Evolutionary conservation across 495 filamentous ascomycete genomes (phyloP).

Genomic region (Penicillium samsonianum): DNA sequence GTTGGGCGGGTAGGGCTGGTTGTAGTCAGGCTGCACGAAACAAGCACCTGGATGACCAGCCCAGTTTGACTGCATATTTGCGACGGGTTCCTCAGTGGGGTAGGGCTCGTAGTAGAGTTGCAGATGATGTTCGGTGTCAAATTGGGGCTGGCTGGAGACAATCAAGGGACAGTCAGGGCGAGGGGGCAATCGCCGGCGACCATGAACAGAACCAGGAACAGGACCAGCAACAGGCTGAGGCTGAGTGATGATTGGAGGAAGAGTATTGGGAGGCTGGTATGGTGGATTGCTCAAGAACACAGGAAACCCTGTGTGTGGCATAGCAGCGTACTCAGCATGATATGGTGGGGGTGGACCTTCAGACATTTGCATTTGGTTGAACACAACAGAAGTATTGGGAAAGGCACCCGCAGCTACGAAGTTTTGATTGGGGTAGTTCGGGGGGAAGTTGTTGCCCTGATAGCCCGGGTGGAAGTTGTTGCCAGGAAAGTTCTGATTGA

Average conservation of each 20-base stretch:
- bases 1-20: neutral
- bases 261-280: neutral
- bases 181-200: neutral
- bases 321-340: neutral
- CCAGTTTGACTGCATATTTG: neutral
- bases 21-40: slow-evolving; percentile 5
- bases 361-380: neutral
- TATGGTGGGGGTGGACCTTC: neutral
- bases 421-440: neutral
- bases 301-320: neutral
- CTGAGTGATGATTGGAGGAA: slow-evolving; percentile 1
- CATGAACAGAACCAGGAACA: neutral
- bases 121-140: neutral
- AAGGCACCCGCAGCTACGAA: neutral
- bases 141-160: slow-evolving; percentile 10
- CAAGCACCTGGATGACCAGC: neutral
- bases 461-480: neutral
- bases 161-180: slow-evolving; percentile 1
- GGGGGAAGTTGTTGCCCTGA: slow-evolving; percentile 1
- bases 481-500: neutral
- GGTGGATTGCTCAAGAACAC: neutral
- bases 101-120: slow-evolving; percentile 12
- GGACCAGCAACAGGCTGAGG: neutral
- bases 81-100: neutral
- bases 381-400: neutral